Percentiles rank a stretch among this genome's conserved stretches.
Conservation (phyloP, 257 asterid species). For the Linaria vulgaris region DNA sequence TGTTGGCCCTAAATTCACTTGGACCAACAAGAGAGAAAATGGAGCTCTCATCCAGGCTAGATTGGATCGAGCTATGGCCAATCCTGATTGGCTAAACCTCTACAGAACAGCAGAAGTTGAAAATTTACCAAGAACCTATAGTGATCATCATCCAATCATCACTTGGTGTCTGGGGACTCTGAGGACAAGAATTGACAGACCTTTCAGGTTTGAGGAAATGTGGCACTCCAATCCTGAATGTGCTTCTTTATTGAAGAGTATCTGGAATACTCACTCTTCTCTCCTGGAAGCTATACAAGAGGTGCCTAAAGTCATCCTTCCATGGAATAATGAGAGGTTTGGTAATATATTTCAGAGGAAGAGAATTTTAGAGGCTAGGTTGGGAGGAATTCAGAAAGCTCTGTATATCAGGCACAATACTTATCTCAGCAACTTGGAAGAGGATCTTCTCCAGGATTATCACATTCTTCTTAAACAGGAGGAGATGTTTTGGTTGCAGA, state of each 20-base stretch:
- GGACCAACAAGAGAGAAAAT: background rate
- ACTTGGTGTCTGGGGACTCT: background rate
- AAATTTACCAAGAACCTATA: background rate
- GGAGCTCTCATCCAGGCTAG: background rate
- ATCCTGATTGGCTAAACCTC: background rate
- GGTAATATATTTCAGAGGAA: too few species aligned
- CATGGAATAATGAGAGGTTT: too few species aligned
- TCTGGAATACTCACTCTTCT: background rate
- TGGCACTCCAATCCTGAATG: too few species aligned
- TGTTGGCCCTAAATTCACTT: background rate
- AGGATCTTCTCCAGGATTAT: background rate
- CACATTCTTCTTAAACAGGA: too few species aligned
- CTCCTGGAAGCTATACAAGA: too few species aligned
- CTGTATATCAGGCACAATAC: too few species aligned
- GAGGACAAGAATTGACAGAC: too few species aligned
- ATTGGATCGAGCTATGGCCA: background rate
- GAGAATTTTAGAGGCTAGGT: too few species aligned
- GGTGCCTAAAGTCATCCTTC: too few species aligned
- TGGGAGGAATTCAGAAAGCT: too few species aligned
- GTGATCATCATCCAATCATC: background rate
- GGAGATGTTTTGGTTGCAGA: too few species aligned
- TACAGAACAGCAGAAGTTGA: background rate
- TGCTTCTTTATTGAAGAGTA: too few species aligned
- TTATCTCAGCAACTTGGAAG: background rate
- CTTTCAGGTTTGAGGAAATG: background rate